Percentiles rank a stretch among this genome's conserved stretches.
Evolutionary conservation across 352 stramenopile genomes (phyloP).

Genomic region (Thraustochytrium sp.): DNA sequence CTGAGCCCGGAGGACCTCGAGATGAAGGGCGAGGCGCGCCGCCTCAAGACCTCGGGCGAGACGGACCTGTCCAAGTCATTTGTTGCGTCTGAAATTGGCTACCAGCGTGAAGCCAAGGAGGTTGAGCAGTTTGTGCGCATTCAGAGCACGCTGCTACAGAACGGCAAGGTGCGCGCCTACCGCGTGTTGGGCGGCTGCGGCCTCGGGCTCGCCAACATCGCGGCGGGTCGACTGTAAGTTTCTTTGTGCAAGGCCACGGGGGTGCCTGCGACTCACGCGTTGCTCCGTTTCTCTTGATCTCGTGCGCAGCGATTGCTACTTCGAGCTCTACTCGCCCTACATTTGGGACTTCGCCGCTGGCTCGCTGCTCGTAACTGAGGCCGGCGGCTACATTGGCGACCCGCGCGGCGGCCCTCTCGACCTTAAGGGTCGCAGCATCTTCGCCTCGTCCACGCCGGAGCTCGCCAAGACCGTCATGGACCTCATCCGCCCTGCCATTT

Average conservation of each 20-base stretch:
- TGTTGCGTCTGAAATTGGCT: slow-evolving; percentile 28
- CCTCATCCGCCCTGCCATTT: no score
- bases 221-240: no score
- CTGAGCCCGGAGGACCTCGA: neutral
- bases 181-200: slow-evolving; percentile 12
- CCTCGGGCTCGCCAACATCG: neutral
- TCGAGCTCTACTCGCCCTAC: slow-evolving; percentile 1
- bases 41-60: slow-evolving; percentile 1
- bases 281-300: no score
- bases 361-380: slow-evolving; percentile 21
- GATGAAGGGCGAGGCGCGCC: neutral
- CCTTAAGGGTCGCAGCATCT: neutral
- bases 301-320: neutral
- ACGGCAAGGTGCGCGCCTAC: slow-evolving; percentile 16
- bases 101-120: slow-evolving; percentile 1
- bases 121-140: slow-evolving; percentile 16
- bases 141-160: neutral
- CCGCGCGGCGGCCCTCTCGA: neutral
- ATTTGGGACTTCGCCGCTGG: slow-evolving; percentile 30
- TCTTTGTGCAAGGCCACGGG: no score
- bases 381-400: slow-evolving; percentile 28
- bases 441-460: neutral
- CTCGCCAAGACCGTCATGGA: neutral
- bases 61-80: neutral
- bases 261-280: no score